Evolutionary conservation across 208 protist genomes (phyloP).

Genomic region (Porcisia hertigi): DNA sequence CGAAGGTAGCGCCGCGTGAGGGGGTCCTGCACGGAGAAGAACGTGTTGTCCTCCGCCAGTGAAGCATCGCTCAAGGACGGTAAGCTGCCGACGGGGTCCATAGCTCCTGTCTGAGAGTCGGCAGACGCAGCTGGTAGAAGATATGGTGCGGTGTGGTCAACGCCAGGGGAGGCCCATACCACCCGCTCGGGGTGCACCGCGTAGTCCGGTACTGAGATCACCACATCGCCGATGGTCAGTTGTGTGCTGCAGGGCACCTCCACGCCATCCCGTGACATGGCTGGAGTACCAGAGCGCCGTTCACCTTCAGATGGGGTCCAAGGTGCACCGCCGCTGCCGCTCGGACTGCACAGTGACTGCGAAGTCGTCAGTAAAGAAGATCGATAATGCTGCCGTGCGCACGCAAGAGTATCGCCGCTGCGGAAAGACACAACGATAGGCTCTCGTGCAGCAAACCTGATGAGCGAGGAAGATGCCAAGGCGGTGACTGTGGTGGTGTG

Average conservation of each 20-base stretch:
- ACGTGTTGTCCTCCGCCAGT: conserved; percentile 41
- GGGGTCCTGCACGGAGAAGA: conserved; percentile 64
- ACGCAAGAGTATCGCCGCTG: background rate
- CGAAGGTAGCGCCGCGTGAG: conserved; percentile 70
- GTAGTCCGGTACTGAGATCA: conserved; percentile 58
- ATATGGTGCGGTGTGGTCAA: conserved; percentile 28
- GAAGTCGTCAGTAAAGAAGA: background rate
- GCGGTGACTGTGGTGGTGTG: background rate
- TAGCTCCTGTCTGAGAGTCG: background rate
- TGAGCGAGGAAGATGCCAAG: background rate
- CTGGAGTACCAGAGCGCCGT: background rate
- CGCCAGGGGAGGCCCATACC: conserved; percentile 47
- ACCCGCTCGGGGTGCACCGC: conserved; percentile 69
- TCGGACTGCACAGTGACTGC: background rate
- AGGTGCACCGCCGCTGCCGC: background rate
- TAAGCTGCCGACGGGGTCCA: background rate
- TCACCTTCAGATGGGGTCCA: background rate
- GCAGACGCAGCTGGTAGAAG: conserved; percentile 19
- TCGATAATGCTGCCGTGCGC: conserved; percentile 9
- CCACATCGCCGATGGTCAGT: conserved; percentile 81
- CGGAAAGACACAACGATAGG: background rate
- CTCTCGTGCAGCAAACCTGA: background rate
- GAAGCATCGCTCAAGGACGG: conserved; percentile 15
- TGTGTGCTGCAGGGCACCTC: conserved; percentile 39
- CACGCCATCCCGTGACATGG: conserved; percentile 18